Evolutionary conservation across 176 grass and related monocot genomes (phyloP), one percentile per base, ranked within the genome.

Genomic region (Triticum turgidum): DNA sequence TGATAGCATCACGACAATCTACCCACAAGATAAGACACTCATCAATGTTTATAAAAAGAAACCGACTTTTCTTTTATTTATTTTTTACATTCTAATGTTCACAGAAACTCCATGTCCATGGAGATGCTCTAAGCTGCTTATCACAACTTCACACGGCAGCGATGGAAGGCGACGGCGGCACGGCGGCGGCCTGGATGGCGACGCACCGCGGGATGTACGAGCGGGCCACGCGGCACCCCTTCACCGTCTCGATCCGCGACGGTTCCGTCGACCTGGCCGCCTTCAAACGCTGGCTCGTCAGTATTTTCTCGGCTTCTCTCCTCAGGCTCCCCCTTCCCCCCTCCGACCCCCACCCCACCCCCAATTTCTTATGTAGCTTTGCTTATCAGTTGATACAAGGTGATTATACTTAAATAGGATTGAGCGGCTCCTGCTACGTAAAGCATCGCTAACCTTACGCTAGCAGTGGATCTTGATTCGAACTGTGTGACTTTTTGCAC

Each of bases 221-320:
- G 72, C 89, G 84, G 6, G 91, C 90, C 18, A 95, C 90, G 41
- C 91, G 91, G 78, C 96, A 95, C 79, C 90, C 88, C 1, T 98
- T 98, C 91, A 88, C 84, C 24, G 81, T 90, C 80, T 82, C 92
- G 67, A 98, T 98, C 88, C 84, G 86, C 76, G 88, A 95, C 14
- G 96, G 93, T 34, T 82, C 90, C 69, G 75, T 94, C 78, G 93
- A 95, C 32, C 10, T 89, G 72, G 42, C 91, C 75, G 80, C 89
- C 62, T 98, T 98, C 93, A 92, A 90, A 76, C 93, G 89, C 64
- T 95, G 96, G 96, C 91, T 95, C 12, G 96, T 95, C 35, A 92
- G 80, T 87, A 51, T 76, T 54, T 78, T 76, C 73, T 74, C n/a
- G 12, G 69, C 21, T 11, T 73, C 32, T 84, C 35, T 77, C 21